Evolutionary conservation across 768 basidiomycete genomes (phyloP).

Genomic region (Collybiopsis confluens): DNA sequence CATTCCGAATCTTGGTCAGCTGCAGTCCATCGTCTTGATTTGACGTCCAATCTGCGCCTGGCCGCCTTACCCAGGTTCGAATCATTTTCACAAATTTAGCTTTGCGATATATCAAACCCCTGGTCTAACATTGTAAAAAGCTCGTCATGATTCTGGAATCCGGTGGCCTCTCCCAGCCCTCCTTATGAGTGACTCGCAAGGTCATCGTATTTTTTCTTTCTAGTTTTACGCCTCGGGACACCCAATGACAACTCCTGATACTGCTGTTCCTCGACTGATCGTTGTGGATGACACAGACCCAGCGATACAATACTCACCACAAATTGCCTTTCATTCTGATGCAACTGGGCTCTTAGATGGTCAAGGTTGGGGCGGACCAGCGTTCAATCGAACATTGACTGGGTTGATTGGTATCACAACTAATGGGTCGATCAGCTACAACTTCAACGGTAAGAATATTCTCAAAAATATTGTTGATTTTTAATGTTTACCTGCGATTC

Average conservation of each 20-base stretch:
- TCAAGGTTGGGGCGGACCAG: background rate
- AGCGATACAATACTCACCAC: background rate
- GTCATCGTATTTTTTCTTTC: too few species aligned
- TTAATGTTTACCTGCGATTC: background rate
- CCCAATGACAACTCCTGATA: background rate
- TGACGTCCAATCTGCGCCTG: too few species aligned
- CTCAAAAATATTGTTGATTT: background rate
- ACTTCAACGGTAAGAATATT: background rate
- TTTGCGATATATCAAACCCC: too few species aligned
- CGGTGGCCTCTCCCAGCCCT: too few species aligned
- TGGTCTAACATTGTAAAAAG: too few species aligned
- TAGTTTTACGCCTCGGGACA: too few species aligned
- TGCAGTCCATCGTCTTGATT: too few species aligned
- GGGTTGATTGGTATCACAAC: background rate
- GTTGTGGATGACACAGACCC: conserved; percentile 3
- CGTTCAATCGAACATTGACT: background rate
- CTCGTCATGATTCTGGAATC: too few species aligned
- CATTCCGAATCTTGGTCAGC: too few species aligned
- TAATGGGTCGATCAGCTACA: background rate
- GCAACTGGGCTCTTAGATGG: background rate
- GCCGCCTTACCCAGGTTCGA: too few species aligned
- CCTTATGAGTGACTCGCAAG: too few species aligned
- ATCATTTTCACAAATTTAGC: too few species aligned
- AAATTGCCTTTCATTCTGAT: background rate
- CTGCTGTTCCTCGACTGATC: background rate